Conservation (phyloP, 495 filamentous ascomycete genomes). For the Trichoderma gamsii region DNA sequence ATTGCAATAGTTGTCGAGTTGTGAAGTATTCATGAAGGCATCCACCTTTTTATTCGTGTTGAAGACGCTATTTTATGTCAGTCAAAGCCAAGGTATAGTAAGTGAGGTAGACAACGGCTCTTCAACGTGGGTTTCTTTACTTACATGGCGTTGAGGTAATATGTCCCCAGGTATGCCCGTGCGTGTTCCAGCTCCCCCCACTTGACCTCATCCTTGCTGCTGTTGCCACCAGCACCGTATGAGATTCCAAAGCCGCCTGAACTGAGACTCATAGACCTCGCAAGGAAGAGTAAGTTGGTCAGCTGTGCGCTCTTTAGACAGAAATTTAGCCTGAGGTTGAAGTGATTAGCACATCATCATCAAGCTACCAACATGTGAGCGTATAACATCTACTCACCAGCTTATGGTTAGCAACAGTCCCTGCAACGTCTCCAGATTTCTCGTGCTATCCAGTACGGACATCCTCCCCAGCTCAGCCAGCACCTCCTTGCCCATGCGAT, state of each 20-base stretch:
- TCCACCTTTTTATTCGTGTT: constrained; percentile 31
- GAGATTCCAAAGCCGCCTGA: constrained; percentile 13
- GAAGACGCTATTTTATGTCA: constrained; percentile 19
- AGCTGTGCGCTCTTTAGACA: constrained; percentile 28
- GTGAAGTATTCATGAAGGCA: constrained; percentile 26
- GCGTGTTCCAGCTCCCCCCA: constrained; percentile 23
- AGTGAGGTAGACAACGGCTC: neutral
- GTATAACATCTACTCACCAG: constrained; percentile 20
- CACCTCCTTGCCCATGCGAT: constrained; percentile 24
- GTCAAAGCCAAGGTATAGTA: too few species aligned
- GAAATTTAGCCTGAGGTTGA: constrained; percentile 24
- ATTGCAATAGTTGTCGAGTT: constrained; percentile 23
- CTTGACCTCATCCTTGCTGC: neutral
- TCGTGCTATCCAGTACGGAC: constrained; percentile 19
- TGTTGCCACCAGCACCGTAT: constrained; percentile 20
- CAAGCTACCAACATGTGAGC: neutral
- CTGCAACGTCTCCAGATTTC: constrained; percentile 28
- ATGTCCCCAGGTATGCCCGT: constrained; percentile 29
- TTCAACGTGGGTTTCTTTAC: constrained; percentile 9
- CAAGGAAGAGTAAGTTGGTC: constrained; percentile 29
- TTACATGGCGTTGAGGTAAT: constrained; percentile 30
- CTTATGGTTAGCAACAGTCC: constrained; percentile 26
- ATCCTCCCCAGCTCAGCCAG: constrained; percentile 24
- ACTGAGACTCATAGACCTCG: constrained; percentile 23
- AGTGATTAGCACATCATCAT: neutral